Percentiles rank a stretch among this genome's conserved stretches.
Evolutionary conservation across 345 rosid genomes (phyloP).

Genomic region (Salix caprea): DNA sequence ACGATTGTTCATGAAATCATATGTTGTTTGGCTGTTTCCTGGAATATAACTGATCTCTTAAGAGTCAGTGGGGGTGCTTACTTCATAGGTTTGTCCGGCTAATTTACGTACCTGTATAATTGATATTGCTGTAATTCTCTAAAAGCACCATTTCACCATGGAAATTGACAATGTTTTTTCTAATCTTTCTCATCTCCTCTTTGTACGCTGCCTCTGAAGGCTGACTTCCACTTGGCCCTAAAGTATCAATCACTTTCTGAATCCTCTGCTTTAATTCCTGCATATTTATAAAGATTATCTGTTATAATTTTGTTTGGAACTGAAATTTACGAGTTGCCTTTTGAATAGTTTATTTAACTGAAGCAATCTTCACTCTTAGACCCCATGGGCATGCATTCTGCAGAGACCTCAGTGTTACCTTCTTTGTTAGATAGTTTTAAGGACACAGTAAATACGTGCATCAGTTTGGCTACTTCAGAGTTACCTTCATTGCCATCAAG

Average conservation of each 20-base stretch:
- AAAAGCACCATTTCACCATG: conserved; percentile 94
- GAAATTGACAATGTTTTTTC: conserved; percentile 70
- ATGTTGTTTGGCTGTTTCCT: not conserved
- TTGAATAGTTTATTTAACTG: not conserved
- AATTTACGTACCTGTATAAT: conserved; percentile 61
- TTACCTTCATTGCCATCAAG: too few relatives aligned
- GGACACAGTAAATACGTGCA: too few relatives aligned
- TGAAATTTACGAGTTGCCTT: not conserved
- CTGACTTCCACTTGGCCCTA: conserved; percentile 41
- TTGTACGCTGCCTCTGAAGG: conserved; percentile 28
- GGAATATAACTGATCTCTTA: not conserved
- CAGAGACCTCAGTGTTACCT: too few relatives aligned
- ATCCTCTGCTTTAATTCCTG: conserved; percentile 35
- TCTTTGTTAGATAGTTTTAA: too few relatives aligned
- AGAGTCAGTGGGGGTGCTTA: not conserved
- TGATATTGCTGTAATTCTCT: conserved; percentile 76
- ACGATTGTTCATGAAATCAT: not conserved
- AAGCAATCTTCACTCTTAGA: too few relatives aligned
- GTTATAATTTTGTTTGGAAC: not conserved
- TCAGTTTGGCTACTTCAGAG: too few relatives aligned
- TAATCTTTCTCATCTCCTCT: conserved; percentile 51
- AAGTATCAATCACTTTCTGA: conserved; percentile 35
- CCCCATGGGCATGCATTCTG: too few relatives aligned
- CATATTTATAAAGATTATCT: not conserved
- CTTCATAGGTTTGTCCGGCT: accelerated